Evolutionary conservation across 2,329 filamentous ascomycete species (phyloP).

Genomic region (Leptographium lundbergii): DNA sequence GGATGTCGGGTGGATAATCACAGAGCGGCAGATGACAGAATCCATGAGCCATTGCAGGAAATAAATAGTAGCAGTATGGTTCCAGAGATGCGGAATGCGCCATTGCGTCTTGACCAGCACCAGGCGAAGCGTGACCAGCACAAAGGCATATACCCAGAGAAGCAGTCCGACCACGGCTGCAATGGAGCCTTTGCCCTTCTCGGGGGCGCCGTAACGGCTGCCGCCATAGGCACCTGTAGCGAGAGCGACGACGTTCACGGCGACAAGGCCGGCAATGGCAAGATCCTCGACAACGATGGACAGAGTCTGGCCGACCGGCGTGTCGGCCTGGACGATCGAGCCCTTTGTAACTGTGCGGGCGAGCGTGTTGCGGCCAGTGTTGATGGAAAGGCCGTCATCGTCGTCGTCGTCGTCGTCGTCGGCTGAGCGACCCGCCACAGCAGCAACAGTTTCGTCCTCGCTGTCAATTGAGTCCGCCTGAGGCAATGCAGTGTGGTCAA

Average conservation of each 20-base stretch:
- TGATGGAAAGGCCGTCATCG: conserved; percentile 46
- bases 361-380: conserved; percentile 43
- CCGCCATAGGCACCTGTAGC: conserved; percentile 45
- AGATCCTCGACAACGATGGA: conserved; percentile 63
- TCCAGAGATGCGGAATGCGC: conserved; percentile 68
- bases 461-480: conserved; percentile 24
- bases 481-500: conserved; percentile 37
- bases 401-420: conserved; percentile 30
- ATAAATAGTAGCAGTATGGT: conserved; percentile 82
- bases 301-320: conserved; percentile 58
- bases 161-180: conserved; percentile 55
- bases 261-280: conserved; percentile 59
- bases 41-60: conserved; percentile 67
- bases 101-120: conserved; percentile 51
- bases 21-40: conserved; percentile 70
- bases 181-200: conserved; percentile 25
- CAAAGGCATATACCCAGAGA: conserved; percentile 70
- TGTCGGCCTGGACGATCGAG: conserved; percentile 59
- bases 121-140: conserved; percentile 61
- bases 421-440: conserved; percentile 39
- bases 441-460: conserved; percentile 40
- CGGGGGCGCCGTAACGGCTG: conserved; percentile 39
- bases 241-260: conserved; percentile 53
- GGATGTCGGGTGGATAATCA: conserved; percentile 63
- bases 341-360: conserved; percentile 49